These are phyloP conservation scores for Acmispon strigosus DNA, from an alignment of 306 rosid species.

Conservation along the genomic window DNA sequence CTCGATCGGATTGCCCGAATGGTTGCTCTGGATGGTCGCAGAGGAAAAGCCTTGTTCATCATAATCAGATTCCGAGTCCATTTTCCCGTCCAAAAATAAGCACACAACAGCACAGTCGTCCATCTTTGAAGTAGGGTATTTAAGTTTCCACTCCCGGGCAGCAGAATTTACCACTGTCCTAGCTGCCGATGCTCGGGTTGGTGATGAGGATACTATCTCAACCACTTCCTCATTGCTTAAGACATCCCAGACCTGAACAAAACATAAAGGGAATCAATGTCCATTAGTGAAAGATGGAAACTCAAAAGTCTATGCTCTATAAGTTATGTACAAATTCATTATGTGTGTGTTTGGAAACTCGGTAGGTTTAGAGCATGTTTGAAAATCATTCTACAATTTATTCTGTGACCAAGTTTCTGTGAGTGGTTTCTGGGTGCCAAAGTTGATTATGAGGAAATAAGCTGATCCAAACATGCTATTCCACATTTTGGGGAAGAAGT, in stretches of 20 bases:
- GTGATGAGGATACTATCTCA: slow-evolving; percentile 78
- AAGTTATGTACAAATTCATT: background rate
- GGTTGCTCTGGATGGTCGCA: slow-evolving; percentile 82
- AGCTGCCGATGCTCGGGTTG: slow-evolving; percentile 72
- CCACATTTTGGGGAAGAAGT: no score
- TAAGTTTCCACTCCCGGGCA: slow-evolving; percentile 93
- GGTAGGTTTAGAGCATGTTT: no score
- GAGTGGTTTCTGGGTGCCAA: no score
- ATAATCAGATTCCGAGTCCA: slow-evolving; percentile 90
- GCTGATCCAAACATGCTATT: no score
- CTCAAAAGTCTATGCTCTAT: background rate
- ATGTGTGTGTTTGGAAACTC: no score
- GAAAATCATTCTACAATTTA: no score
- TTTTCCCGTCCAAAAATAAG: slow-evolving; percentile 84
- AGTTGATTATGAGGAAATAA: no score
- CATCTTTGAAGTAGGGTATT: slow-evolving; percentile 96
- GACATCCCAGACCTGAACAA: slow-evolving; percentile 92
- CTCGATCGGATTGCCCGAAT: slow-evolving; percentile 75
- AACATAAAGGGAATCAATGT: background rate
- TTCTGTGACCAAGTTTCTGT: no score
- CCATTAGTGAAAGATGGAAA: background rate
- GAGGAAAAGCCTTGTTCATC: slow-evolving; percentile 87
- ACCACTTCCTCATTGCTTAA: slow-evolving; percentile 96
- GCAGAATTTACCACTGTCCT: slow-evolving; percentile 86
- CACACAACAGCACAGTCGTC: slow-evolving; percentile 98